Conservation (phyloP, 1,139 yeast genomes). For the Nematodospora anomalae region DNA sequence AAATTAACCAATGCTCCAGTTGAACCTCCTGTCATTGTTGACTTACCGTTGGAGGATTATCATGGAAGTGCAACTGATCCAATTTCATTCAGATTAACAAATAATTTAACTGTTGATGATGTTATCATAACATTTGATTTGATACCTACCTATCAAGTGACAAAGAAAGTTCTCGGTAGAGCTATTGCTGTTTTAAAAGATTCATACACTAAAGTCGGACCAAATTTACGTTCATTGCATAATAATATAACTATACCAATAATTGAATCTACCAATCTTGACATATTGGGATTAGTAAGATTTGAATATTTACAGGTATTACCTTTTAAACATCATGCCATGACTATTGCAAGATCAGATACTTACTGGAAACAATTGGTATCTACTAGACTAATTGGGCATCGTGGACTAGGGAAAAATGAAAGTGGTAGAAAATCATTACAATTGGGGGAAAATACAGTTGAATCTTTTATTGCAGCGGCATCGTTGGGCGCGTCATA, state of each 20-base stretch:
- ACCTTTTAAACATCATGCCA: constrained; percentile 71
- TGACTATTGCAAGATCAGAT: constrained; percentile 68
- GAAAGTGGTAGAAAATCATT: constrained; percentile 66
- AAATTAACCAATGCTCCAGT: constrained; percentile 41
- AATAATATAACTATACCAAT: constrained; percentile 75
- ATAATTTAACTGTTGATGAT: constrained; percentile 49
- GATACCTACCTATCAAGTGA: constrained; percentile 79
- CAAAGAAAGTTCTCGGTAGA: constrained; percentile 67
- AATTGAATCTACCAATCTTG: constrained; percentile 67
- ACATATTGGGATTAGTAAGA: constrained; percentile 71
- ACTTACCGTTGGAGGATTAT: constrained; percentile 81
- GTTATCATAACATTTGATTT: constrained; percentile 77
- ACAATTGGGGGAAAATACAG: constrained; percentile 94
- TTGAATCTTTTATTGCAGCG: constrained; percentile 94
- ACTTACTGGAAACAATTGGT: constrained; percentile 92
- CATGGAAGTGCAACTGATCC: constrained; percentile 82
- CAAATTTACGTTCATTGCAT: constrained; percentile 65
- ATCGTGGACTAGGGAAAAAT: constrained; percentile 93
- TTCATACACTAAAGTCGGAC: constrained; percentile 69
- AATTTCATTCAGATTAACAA: constrained; percentile 65
- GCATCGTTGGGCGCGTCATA: constrained; percentile 91
- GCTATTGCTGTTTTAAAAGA: constrained; percentile 76
- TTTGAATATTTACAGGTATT: constrained; percentile 75
- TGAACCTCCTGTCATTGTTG: constrained; percentile 70
- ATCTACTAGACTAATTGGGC: constrained; percentile 92